Percentiles rank a stretch among this genome's conserved stretches.
phyloP scores from a whole-genome alignment of 257 asterid species.

The Solanum bulbocastanum region DNA sequence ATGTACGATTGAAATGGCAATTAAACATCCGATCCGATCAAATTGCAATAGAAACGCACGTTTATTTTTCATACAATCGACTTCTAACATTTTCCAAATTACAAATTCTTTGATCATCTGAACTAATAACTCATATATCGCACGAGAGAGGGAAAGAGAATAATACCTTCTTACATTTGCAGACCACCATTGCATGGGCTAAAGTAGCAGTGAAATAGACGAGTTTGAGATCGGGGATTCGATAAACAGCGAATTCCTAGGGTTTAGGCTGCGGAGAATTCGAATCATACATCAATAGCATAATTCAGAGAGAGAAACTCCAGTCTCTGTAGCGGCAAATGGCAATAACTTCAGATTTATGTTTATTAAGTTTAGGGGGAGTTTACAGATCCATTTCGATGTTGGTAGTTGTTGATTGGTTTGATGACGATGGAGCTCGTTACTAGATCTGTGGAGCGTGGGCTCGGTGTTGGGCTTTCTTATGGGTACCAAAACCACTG shows the following conservation, averaged over 20 bases:
- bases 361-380: not conserved
- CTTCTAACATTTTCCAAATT: not conserved
- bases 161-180: slow-evolving; percentile 93
- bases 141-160: not conserved
- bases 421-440: not conserved
- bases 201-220: slow-evolving; percentile 3
- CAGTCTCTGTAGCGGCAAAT: not conserved
- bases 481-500: not conserved
- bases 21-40: not conserved
- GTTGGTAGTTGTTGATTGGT: not conserved
- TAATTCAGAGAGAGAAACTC: not conserved
- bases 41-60: not conserved
- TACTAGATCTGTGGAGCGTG: not conserved
- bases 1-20: not conserved
- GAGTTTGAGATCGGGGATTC: slow-evolving; percentile 27
- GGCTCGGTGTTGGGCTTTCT: not conserved
- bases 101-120: not conserved
- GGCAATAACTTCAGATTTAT: not conserved
- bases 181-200: slow-evolving; percentile 77
- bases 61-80: not conserved
- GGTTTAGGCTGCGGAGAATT: slow-evolving; percentile 20
- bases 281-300: not conserved
- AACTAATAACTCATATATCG: not conserved
- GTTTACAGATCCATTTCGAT: slow-evolving; percentile 1
- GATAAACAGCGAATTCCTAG: not conserved